A percentile compares a stretch with the other conserved stretches of the same genome.
phyloP scores from a whole-genome alignment of 1,139 yeast species.

The Lizanozyma gosingica region DNA sequence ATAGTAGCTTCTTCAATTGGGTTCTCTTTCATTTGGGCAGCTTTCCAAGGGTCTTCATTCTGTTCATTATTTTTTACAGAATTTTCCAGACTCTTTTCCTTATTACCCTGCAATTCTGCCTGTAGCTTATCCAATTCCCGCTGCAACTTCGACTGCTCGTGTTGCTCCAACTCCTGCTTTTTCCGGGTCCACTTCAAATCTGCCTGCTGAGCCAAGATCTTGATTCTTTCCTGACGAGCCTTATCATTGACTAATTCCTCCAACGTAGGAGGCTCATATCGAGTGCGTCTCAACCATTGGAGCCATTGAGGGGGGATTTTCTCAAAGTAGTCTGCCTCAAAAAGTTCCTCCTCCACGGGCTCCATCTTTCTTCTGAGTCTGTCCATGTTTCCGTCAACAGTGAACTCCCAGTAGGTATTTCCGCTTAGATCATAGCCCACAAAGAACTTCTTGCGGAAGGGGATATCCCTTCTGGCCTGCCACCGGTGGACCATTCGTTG shows the following conservation, averaged over 20 bases:
- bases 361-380: slow-evolving; percentile 42
- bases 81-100: slow-evolving; percentile 3
- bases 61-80: slow-evolving; percentile 2
- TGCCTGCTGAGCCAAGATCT: slow-evolving; percentile 48
- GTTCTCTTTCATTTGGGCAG: slow-evolving; percentile 17
- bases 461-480: slow-evolving; percentile 54
- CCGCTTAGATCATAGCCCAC: slow-evolving; percentile 75
- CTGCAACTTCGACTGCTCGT: slow-evolving; percentile 23
- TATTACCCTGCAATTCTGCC: slow-evolving; percentile 10
- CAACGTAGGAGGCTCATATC: slow-evolving; percentile 51
- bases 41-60: slow-evolving; percentile 27
- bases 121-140: slow-evolving; percentile 26
- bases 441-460: slow-evolving; percentile 51
- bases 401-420: slow-evolving; percentile 79
- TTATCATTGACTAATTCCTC: slow-evolving; percentile 54
- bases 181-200: slow-evolving; percentile 50
- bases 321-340: slow-evolving; percentile 41
- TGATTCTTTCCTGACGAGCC: slow-evolving; percentile 45
- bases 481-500: slow-evolving; percentile 45
- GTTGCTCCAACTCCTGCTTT: slow-evolving; percentile 25
- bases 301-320: slow-evolving; percentile 67
- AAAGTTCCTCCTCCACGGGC: slow-evolving; percentile 31
- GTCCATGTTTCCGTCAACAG: slow-evolving; percentile 37
- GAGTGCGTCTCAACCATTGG: slow-evolving; percentile 68
- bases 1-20: slow-evolving; percentile 29